Conservation (phyloP, 805 yeast genomes). For the Candida hispaniensis region DNA sequence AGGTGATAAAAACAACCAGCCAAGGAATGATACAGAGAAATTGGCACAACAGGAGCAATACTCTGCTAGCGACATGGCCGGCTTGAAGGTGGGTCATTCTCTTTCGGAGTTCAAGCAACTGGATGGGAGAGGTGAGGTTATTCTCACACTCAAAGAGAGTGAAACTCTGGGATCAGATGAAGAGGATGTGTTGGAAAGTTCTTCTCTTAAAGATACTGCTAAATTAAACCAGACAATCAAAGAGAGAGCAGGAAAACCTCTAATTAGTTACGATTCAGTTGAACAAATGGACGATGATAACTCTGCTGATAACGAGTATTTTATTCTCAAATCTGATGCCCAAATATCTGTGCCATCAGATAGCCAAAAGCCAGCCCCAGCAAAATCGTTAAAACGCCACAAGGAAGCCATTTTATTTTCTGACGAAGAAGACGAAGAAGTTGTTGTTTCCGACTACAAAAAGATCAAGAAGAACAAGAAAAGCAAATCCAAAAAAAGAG, state of each 20-base stretch:
- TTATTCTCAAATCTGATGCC: conserved; percentile 22
- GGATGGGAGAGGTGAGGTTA: conserved; percentile 33
- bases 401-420: conserved; percentile 23
- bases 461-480: conserved; percentile 29
- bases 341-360: conserved; percentile 19
- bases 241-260: conserved; percentile 28
- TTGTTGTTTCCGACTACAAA: conserved; percentile 26
- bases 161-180: conserved; percentile 28
- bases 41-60: conserved; percentile 18
- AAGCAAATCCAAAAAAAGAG: conserved; percentile 34
- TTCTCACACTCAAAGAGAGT: conserved; percentile 49
- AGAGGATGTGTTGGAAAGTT: conserved; percentile 35
- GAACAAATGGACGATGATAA: conserved; percentile 21
- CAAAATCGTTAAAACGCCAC: conserved; percentile 19
- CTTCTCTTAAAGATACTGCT: conserved; percentile 29
- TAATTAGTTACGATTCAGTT: conserved; percentile 24
- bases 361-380: conserved; percentile 19
- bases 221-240: conserved; percentile 20
- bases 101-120: conserved; percentile 30
- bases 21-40: conserved; percentile 20
- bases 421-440: conserved; percentile 18
- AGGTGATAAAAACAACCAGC: conserved; percentile 15
- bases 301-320: conserved; percentile 24
- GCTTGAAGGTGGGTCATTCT: conserved; percentile 38
- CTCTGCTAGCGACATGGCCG: conserved; percentile 28